Conservation (phyloP, 1,284 basidiomycete species). For the Malassezia cuniculi region DNA sequence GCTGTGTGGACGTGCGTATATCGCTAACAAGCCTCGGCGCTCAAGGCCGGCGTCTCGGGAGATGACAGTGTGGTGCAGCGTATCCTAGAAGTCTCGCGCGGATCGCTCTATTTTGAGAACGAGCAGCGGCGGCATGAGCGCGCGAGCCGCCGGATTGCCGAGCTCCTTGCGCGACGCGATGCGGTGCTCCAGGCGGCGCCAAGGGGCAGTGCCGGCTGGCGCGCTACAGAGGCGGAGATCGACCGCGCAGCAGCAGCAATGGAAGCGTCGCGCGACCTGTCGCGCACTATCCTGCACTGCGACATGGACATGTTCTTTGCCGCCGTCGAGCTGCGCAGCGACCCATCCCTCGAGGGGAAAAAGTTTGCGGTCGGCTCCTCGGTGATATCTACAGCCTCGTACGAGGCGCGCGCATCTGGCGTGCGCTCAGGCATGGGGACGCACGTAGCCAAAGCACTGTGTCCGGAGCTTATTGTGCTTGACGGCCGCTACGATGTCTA, state of each 20-base stretch:
- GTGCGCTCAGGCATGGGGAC: conserved; percentile 54
- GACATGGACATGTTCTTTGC: conserved; percentile 47
- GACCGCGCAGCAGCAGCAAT: conserved; percentile 53
- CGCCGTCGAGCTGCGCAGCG: conserved; percentile 54
- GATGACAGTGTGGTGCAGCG: conserved; percentile 19
- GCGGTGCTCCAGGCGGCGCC: conserved; percentile 19
- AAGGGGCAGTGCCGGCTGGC: conserved; percentile 20
- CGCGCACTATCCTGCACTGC: conserved; percentile 70
- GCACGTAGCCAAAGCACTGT: conserved; percentile 83
- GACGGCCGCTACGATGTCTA: conserved; percentile 45
- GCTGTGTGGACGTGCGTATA: too few relatives aligned
- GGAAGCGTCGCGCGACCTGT: conserved; percentile 64
- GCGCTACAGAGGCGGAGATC: conserved; percentile 21
- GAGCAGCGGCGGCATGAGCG: conserved; percentile 72
- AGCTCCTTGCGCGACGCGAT: conserved; percentile 21
- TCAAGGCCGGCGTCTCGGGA: conserved; percentile 36
- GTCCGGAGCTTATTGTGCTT: conserved; percentile 74
- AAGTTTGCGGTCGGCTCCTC: conserved; percentile 38
- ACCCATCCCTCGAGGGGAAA: conserved; percentile 60
- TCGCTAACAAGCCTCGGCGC: conserved; percentile 31
- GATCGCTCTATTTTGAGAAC: conserved; percentile 51
- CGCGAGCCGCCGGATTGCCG: conserved; percentile 58
- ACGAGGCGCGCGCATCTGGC: conserved; percentile 53
- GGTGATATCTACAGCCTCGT: conserved; percentile 36
- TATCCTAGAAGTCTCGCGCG: conserved; percentile 39